Base-by-base conservation (phyloP, 1,139 yeast genomes). In the Trichomonascaceae sp. region DNA sequence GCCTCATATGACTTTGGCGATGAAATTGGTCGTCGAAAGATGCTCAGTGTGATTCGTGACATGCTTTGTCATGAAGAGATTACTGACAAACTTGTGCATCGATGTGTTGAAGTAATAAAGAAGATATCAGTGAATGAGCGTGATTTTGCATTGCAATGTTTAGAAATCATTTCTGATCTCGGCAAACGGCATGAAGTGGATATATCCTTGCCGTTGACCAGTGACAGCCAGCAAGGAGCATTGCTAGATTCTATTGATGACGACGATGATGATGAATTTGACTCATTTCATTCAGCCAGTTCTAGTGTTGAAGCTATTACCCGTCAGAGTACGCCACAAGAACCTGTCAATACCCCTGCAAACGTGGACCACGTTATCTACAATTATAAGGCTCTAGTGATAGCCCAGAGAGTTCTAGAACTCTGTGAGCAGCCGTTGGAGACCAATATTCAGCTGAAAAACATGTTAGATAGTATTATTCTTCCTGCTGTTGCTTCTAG, bases 161-260 rank as follows among this genome's bases (percentile, higher is more conserved):
- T 87, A n/a, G 97, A 91, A 73, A 81, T 89, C 20, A 83, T 90
- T 43, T 84, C 90, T 43, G 97, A 91, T 74, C 77, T 90, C n/a
- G 41, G 41, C 15, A 36, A 36, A 17, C 41, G 2, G 3, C 15
- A 36, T 36, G 41, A 36, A 36, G 17, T 36, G 41, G 15, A 12
- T 32, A 6, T 32, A 4, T 3, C 22, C 3, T 12, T 15, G 17
- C 30, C 30, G 4, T 73, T 78, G 9, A 60, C 56, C 19, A 61
- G 49, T 3, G 64, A 61, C 8, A 62, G 58, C 19, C 61, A 55
- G 36, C 55, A 52, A 46, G 51, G 52, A 10, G 59, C 56, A 5
- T 52, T 47, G 12, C 45, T 39, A 18, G 51, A 43, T n/a, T 63
- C 58, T 41, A 64, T 56, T 20, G 67, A 59, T 2, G 69, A 45